Evolutionary conservation across 2,329 filamentous ascomycete genomes (phyloP), one percentile per base, ranked within the genome.

Genomic region (Dactylellina drechsleri): DNA sequence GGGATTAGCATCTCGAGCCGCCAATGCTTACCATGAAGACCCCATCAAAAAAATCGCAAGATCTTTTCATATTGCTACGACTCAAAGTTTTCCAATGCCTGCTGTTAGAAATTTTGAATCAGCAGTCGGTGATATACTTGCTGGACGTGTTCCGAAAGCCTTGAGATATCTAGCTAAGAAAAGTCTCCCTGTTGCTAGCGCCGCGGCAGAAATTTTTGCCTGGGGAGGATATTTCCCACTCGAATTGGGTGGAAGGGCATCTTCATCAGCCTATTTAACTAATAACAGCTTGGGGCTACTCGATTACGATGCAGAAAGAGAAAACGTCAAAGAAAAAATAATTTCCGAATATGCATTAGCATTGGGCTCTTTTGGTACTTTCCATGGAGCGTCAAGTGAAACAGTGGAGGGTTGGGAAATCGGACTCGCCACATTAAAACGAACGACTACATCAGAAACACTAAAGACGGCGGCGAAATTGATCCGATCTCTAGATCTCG

Each of bases 221-320:
- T 75, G 71, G 71, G 71, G 64, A n/a, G 71, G 64, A 13, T 68
- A 75, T 60, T 75, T 75, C 18, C 64, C 58, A 1, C n/a, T 23
- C 13, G 64, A 68, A 10, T 23, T 68, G 18, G 47, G 53, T 4
- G 53, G 60, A 7, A 67, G 52, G 52, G 28, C 56, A 13, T 18
- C 52, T 20, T 49, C 45, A 13, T 49, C 64, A 36, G 43, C 41
- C 18, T 64, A 64, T 16, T 43, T 65, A 13, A 43, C 47, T 28
- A 26, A 18, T 13, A 64, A 13, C n/a, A 56, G 41, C 5, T 28
- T 75, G 10, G 58, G 52, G 1, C 13, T 75, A 2, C 41, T 75
- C 5, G 64, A 64, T 15, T 43, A 66, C 12, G 59, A 65, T 18
- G 43, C 15, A 2, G 64, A 68, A 31, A 68, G 59, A 62, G 71